Percentiles rank a stretch among this genome's conserved stretches.
These are phyloP conservation scores for Zizania palustris DNA, from an alignment of 202 grass and related monocot genomes.

Conservation along the genomic window DNA sequence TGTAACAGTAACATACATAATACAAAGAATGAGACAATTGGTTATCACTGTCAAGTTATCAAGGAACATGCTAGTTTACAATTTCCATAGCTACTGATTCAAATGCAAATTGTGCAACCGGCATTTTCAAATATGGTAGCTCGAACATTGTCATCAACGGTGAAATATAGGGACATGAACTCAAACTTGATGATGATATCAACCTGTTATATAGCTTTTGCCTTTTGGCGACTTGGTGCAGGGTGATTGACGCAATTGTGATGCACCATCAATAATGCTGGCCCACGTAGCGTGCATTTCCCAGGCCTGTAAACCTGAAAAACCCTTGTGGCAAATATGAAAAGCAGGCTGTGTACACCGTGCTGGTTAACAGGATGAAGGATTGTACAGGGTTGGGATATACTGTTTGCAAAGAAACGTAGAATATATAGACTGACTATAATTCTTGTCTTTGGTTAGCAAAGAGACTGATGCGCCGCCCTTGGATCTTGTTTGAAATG, in stretches of 20 bases:
- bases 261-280: background rate
- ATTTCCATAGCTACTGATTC: conserved; percentile 19
- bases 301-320: background rate
- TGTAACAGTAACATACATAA: conserved; percentile 41
- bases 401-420: background rate
- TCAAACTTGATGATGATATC: background rate
- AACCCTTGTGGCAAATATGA: background rate
- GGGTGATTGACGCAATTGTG: background rate
- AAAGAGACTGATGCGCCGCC: conserved; percentile 44
- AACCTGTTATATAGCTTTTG: background rate
- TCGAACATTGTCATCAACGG: background rate
- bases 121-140: background rate
- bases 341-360: background rate
- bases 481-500: conserved; percentile 28
- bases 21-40: conserved; percentile 38
- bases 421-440: background rate
- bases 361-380: background rate
- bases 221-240: background rate
- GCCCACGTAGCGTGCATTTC: background rate
- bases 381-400: background rate
- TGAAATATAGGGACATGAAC: background rate
- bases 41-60: conserved; percentile 25
- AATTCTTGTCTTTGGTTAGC: conserved; percentile 19
- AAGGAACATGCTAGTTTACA: conserved; percentile 35
- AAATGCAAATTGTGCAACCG: background rate